Base-by-base conservation (phyloP, 1,139 yeast genomes). In the Sugiyamaella sp. region DNA sequence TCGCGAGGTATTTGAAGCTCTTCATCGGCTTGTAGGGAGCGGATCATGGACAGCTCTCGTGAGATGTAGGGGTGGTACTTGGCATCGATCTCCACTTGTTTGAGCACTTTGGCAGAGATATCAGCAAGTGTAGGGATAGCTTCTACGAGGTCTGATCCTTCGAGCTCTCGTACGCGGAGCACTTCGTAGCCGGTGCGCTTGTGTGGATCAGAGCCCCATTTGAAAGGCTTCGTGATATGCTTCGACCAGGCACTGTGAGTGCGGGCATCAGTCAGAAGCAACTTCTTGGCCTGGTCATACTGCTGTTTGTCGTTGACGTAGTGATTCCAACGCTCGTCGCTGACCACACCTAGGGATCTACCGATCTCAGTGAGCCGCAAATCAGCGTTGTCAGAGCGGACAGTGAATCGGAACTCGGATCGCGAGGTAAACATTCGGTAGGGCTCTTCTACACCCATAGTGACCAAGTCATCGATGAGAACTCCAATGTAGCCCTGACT, bases 391-490 rank as follows among this genome's bases (percentile, higher is more conserved):
- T 95, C 99, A 0, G 97, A 84, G 55, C 99, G 77, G 6, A 90
- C 86, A 25, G 91, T 85, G 42, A 95, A 81, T 65, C 99, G 77
- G 69, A 89, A 95, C 67, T 95, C 99, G 0, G 96, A 88, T 52
- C 99, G 79, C 1, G 97, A 89, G 0, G 99, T 95, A 66, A 95
- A 95, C 99, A 95, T 95, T 59, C 99, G 77, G 68, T 95, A 95
- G 0, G 99, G 99, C 67, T 95, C 99, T 57, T 86, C 91, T 1
- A 95, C 97, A 17, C 99, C 99, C 71, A 90, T 89, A 1, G 97
- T 91, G 37, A 90, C 87, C 61, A 95, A 76, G 71, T 95, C 99
- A 70, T 95, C 99, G 43, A 95, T 85, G 56, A 95, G 74, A 4
- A 93, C 96, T 1, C 99, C 99, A 56, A 89, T 79, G 65, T 89